Evolutionary conservation across 1,139 yeast genomes (phyloP).

Genomic region (Candida glucosophila): DNA sequence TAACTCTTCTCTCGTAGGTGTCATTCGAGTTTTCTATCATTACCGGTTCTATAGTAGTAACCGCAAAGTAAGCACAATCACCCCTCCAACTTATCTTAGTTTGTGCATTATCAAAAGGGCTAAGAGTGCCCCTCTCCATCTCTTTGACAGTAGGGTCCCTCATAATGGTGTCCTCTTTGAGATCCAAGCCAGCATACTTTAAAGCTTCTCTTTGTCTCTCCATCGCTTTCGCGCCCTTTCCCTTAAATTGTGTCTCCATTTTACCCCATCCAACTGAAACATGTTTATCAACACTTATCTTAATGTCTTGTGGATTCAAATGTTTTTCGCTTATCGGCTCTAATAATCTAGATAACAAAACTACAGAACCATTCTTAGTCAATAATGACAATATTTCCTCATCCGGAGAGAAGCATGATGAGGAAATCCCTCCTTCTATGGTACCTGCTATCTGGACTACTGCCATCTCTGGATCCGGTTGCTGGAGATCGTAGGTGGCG

Average conservation of each 20-base stretch:
- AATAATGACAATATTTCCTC: conserved; percentile 75
- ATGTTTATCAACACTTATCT: conserved; percentile 58
- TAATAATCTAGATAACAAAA: conserved; percentile 65
- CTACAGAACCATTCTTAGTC: conserved; percentile 52
- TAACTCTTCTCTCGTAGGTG: conserved; percentile 54
- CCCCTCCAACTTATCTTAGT: conserved; percentile 83
- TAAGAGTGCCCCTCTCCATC: conserved; percentile 59
- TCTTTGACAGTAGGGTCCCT: conserved; percentile 90
- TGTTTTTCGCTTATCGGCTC: conserved; percentile 69
- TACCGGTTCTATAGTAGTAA: conserved; percentile 53
- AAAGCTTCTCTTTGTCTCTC: conserved; percentile 57
- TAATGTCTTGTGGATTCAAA: conserved; percentile 55
- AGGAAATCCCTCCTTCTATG: conserved; percentile 64
- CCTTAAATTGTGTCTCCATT: conserved; percentile 93
- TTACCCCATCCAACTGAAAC: conserved; percentile 99
- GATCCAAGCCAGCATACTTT: conserved; percentile 59
- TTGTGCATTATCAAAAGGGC: conserved; percentile 40
- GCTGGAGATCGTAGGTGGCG: conserved; percentile 48
- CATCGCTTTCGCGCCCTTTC: conserved; percentile 80
- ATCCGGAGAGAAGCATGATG: conserved; percentile 87
- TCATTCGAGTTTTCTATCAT: conserved; percentile 33
- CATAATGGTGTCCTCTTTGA: conserved; percentile 43
- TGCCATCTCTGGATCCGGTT: conserved; percentile 45
- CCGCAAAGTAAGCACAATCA: conserved; percentile 77
- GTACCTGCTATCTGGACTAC: conserved; percentile 74